phyloP scores from a whole-genome alignment of 192 early-diverging fungal genomes.

The Backusella parvicylindrica region DNA sequence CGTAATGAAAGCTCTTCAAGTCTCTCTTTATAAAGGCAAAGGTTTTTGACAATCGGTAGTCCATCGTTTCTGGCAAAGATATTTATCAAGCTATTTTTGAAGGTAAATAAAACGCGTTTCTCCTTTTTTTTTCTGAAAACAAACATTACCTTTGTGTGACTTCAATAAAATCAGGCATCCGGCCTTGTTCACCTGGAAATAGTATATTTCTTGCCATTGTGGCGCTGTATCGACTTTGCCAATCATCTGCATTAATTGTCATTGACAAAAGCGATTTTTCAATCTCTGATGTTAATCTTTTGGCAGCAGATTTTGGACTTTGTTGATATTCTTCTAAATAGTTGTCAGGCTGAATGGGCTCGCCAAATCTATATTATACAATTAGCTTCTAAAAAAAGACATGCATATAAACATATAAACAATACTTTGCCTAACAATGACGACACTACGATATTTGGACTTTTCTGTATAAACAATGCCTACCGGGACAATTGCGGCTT shows the following conservation, averaged over 20 bases:
- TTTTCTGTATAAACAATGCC: constrained; percentile 48
- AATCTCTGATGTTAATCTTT: constrained; percentile 37
- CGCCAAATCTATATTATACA: constrained; percentile 30
- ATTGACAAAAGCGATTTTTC: constrained; percentile 31
- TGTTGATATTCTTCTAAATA: constrained; percentile 30
- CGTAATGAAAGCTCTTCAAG: constrained; percentile 10
- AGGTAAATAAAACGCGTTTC: not conserved
- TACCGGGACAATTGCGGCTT: constrained; percentile 32
- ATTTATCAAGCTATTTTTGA: constrained; percentile 25
- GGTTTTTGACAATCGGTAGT: not conserved
- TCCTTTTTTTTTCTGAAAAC: not conserved
- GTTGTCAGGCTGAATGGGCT: constrained; percentile 34
- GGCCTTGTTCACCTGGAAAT: constrained; percentile 31
- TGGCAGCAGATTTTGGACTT: constrained; percentile 34
- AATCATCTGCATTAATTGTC: constrained; percentile 46
- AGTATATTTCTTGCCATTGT: constrained; percentile 33
- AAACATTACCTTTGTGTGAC: constrained; percentile 43
- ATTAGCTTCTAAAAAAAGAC: not conserved
- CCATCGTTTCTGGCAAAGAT: constrained; percentile 8
- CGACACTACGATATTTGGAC: constrained; percentile 40
- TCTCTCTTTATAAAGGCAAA: constrained; percentile 12
- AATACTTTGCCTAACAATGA: constrained; percentile 37
- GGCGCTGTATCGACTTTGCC: constrained; percentile 36
- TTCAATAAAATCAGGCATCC: constrained; percentile 34
- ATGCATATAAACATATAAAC: not conserved